Percentiles rank a stretch among this genome's conserved stretches.
phyloP scores from a whole-genome alignment of 345 rosid genomes.

The Brassica incana region DNA sequence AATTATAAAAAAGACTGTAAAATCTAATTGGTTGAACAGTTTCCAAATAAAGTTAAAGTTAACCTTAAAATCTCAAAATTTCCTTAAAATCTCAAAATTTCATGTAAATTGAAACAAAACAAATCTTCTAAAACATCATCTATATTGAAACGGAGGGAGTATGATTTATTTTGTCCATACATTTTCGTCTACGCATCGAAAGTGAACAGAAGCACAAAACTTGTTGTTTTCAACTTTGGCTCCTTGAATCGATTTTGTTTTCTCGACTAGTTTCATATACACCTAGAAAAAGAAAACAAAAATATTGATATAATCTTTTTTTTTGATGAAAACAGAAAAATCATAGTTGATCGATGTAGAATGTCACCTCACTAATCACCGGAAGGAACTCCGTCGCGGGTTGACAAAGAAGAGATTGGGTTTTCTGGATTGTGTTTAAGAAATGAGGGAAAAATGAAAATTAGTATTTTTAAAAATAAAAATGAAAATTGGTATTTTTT shows the following conservation, averaged over 20 bases:
- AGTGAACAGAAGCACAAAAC: constrained; percentile 91
- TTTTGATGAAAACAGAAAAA: background rate
- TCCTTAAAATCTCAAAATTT: too few species aligned
- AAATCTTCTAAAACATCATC: too few species aligned
- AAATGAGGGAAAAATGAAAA: background rate
- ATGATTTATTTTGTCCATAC: constrained; percentile 34
- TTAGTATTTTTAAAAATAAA: background rate
- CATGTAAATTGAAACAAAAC: too few species aligned
- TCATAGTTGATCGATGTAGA: background rate
- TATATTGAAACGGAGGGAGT: too few species aligned
- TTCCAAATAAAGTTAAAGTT: too few species aligned
- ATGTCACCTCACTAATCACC: constrained; percentile 72
- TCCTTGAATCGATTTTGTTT: constrained; percentile 62
- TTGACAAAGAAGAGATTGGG: constrained; percentile 58
- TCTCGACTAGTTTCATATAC: constrained; percentile 48
- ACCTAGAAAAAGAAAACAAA: constrained; percentile 19
- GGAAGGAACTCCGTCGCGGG: constrained; percentile 84
- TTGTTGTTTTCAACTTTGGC: constrained; percentile 84
- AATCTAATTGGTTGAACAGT: too few species aligned
- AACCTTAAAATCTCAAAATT: too few species aligned
- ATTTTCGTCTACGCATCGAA: constrained; percentile 82
- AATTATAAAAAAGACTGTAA: too few species aligned
- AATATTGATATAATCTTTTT: background rate
- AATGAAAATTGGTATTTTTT: background rate
- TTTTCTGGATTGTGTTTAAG: constrained; percentile 40